These are phyloP conservation scores for Alternaria hordeiaustralica DNA, from an alignment of 2,329 filamentous ascomycete genomes.

Conservation along the genomic window DNA sequence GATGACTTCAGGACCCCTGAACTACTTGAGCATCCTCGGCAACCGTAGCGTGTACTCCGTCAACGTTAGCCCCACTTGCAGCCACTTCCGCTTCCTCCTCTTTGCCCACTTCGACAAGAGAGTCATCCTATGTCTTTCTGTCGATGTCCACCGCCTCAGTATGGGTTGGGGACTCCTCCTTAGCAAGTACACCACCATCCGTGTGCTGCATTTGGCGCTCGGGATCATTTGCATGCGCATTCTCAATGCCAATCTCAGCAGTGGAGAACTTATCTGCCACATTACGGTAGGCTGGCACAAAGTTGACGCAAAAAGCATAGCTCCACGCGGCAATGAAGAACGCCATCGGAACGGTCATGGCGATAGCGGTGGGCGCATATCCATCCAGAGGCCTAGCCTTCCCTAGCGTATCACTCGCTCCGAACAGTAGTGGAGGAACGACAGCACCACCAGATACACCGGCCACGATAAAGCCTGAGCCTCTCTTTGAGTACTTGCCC, in stretches of 20 bases:
- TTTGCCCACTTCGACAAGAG: background rate
- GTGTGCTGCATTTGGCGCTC: slow-evolving; percentile 22
- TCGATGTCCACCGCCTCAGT: slow-evolving; percentile 18
- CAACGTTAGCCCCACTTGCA: background rate
- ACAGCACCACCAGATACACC: slow-evolving; percentile 75
- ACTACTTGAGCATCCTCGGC: background rate
- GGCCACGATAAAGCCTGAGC: slow-evolving; percentile 74
- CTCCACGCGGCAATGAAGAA: slow-evolving; percentile 57
- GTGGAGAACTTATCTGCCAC: slow-evolving; percentile 65
- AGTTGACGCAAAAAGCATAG: slow-evolving; percentile 63
- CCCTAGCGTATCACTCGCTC: slow-evolving; percentile 68
- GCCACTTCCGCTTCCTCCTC: background rate
- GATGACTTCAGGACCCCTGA: background rate
- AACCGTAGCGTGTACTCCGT: background rate
- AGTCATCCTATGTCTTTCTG: slow-evolving; percentile 12
- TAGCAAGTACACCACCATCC: slow-evolving; percentile 7
- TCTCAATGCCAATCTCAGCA: slow-evolving; percentile 54
- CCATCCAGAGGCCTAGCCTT: slow-evolving; percentile 20
- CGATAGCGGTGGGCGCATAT: slow-evolving; percentile 59
- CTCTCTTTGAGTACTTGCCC: slow-evolving; percentile 78
- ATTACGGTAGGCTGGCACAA: slow-evolving; percentile 67
- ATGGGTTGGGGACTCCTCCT: slow-evolving; percentile 20
- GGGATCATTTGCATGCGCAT: slow-evolving; percentile 42
- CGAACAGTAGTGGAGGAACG: slow-evolving; percentile 74
- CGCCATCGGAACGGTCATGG: slow-evolving; percentile 70